Percentiles rank a stretch among this genome's conserved stretches.
Conservation (phyloP, 768 basidiomycete genomes). For the Sistotremastrum niveocremeum region DNA sequence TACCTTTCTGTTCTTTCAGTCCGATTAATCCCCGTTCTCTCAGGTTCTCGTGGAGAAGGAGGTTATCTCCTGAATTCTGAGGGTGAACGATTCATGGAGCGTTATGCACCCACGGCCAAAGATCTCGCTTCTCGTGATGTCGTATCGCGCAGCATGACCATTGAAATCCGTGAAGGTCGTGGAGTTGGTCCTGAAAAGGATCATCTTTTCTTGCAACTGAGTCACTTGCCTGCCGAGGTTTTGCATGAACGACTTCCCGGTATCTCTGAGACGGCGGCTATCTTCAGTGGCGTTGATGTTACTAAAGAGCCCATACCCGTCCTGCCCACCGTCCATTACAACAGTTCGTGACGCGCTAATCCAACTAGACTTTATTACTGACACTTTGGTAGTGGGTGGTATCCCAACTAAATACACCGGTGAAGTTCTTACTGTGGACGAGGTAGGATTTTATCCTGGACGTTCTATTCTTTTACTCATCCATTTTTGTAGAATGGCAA, state of each 20-base stretch:
- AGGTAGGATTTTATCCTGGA: conserved; percentile 20
- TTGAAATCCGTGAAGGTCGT: conserved; percentile 97
- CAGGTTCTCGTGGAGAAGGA: conserved; percentile 97
- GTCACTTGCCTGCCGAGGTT: conserved; percentile 90
- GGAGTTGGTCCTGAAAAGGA: conserved; percentile 98
- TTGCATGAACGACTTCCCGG: conserved; percentile 95
- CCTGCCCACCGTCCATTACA: conserved; percentile 96
- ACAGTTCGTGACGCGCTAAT: conserved; percentile 48
- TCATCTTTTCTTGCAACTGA: conserved; percentile 92
- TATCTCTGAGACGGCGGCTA: conserved; percentile 98
- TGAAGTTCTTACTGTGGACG: conserved; percentile 82
- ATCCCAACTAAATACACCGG: conserved; percentile 98
- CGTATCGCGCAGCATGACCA: conserved; percentile 97
- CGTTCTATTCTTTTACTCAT: not conserved
- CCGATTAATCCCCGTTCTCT: not conserved
- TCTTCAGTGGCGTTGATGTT: conserved; percentile 97
- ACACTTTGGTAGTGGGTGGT: conserved; percentile 70
- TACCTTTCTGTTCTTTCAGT: not conserved
- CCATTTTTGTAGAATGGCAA: conserved; percentile 48
- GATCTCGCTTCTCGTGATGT: conserved; percentile 99
- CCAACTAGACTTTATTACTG: conserved; percentile 2
- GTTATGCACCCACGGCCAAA: conserved; percentile 98
- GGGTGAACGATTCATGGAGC: conserved; percentile 99
- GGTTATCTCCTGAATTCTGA: conserved; percentile 96
- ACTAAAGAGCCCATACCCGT: conserved; percentile 99